Evolutionary conservation across 2,329 filamentous ascomycete species (phyloP).

Genomic region (Thermomyces lanuginosus): DNA sequence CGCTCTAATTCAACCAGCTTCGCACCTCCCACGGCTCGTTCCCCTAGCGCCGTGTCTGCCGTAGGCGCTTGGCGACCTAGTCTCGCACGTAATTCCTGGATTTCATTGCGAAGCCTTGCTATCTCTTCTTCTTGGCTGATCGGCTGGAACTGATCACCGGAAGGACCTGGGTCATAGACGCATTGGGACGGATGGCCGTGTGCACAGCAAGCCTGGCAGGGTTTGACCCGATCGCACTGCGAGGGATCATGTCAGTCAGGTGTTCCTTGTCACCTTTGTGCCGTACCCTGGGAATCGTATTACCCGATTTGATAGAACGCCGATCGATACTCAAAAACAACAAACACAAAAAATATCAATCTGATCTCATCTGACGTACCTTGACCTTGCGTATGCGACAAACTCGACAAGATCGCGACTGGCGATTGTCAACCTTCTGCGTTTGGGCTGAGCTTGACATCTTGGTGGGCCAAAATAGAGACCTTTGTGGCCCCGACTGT

Average conservation of each 20-base stretch:
- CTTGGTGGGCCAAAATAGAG: neutral
- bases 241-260: neutral
- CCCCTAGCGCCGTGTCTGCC: conserved; percentile 5
- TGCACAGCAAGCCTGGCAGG: conserved; percentile 24
- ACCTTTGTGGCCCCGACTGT: too few relatives aligned
- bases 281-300: neutral
- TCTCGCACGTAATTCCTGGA: conserved; percentile 15
- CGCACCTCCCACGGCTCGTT: conserved; percentile 9
- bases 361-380: conserved; percentile 12
- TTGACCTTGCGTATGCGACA: conserved; percentile 24
- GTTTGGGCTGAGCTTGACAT: neutral
- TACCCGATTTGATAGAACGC: conserved; percentile 2
- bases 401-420: conserved; percentile 23
- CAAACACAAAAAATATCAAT: conserved; percentile 2
- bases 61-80: conserved; percentile 12
- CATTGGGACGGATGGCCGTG: conserved; percentile 25
- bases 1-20: conserved; percentile 17
- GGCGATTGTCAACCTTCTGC: conserved; percentile 15
- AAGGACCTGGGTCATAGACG: conserved; percentile 16
- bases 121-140: conserved; percentile 24
- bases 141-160: conserved; percentile 18
- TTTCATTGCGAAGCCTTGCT: conserved; percentile 18
- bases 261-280: conserved; percentile 8
- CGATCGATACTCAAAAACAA: conserved; percentile 4
- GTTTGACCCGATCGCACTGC: conserved; percentile 24